phyloP scores from a whole-genome alignment of 2,329 filamentous ascomycete species.

The Clonostachys chloroleuca region DNA sequence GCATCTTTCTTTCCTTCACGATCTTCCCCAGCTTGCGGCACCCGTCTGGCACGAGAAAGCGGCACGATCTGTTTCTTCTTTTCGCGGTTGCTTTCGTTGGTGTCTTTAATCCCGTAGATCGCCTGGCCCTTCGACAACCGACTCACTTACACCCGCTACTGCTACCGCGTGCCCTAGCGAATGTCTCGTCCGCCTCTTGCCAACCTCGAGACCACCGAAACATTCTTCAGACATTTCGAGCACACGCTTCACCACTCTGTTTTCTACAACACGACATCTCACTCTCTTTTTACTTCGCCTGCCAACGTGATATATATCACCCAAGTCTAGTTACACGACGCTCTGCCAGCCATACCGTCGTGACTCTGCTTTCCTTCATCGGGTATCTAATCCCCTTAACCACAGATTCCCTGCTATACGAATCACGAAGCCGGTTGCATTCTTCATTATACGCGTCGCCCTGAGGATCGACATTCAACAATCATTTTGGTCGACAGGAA shows the following conservation, averaged over 20 bases:
- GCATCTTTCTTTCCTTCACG: background rate
- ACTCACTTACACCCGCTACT: too few relatives aligned
- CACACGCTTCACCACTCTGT: too few relatives aligned
- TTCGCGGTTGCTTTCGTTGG: background rate
- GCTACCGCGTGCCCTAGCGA: too few relatives aligned
- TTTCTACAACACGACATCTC: background rate
- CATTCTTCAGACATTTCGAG: too few relatives aligned
- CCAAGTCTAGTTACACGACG: background rate
- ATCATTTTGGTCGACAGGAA: too few relatives aligned
- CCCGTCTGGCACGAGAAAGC: conserved; percentile 5
- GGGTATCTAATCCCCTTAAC: background rate
- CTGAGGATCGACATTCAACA: too few relatives aligned
- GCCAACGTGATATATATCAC: background rate
- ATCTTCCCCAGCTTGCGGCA: background rate
- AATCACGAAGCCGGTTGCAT: too few relatives aligned
- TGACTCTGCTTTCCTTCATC: background rate
- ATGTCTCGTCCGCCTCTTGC: too few relatives aligned
- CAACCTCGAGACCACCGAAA: too few relatives aligned
- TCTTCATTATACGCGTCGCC: too few relatives aligned
- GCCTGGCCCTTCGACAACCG: background rate
- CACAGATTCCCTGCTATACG: too few relatives aligned
- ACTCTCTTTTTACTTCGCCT: background rate
- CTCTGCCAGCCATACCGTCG: background rate
- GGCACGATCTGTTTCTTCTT: background rate
- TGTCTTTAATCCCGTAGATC: background rate